A percentile compares a stretch with the other conserved stretches of the same genome.
phyloP scores from a whole-genome alignment of 139 green algal genomes.

The Deuterostichococcus epilithicus region DNA sequence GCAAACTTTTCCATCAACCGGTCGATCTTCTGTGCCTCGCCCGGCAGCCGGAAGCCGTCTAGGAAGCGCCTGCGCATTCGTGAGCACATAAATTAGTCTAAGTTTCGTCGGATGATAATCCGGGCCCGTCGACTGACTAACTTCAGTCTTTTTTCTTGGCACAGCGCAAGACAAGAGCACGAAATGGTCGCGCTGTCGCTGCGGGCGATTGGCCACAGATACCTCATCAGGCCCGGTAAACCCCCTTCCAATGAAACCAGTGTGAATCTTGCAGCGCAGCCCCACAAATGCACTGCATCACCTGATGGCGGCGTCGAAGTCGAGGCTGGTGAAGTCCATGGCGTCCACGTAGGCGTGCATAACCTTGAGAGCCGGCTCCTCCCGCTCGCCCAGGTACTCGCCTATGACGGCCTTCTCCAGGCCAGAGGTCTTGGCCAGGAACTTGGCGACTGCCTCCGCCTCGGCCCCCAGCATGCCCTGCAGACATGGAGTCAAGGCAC shows the following conservation, averaged over 20 bases:
- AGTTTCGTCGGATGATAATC: background rate
- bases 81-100: background rate
- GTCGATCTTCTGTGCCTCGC: constrained; percentile 99
- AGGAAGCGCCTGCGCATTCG: constrained; percentile 43
- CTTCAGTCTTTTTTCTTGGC: too few relatives aligned
- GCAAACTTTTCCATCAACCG: constrained; percentile 99
- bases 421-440: constrained; percentile 48
- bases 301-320: constrained; percentile 93
- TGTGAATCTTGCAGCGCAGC: too few relatives aligned
- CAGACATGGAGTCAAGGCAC: background rate
- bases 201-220: too few relatives aligned
- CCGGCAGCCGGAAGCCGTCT: constrained; percentile 82
- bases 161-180: too few relatives aligned
- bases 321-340: constrained; percentile 79
- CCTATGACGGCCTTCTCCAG: constrained; percentile 94
- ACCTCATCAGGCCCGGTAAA: too few relatives aligned
- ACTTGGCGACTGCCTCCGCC: constrained; percentile 49
- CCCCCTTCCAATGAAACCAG: too few relatives aligned
- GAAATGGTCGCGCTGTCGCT: too few relatives aligned
- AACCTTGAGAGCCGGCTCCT: constrained; percentile 87
- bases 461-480: constrained; percentile 72
- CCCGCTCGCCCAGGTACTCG: constrained; percentile 93
- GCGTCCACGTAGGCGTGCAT: constrained; percentile 97
- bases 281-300: too few relatives aligned
- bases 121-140: too few relatives aligned